Conservation (phyloP, 208 protist species). For the Crithidia sp. region DNA sequence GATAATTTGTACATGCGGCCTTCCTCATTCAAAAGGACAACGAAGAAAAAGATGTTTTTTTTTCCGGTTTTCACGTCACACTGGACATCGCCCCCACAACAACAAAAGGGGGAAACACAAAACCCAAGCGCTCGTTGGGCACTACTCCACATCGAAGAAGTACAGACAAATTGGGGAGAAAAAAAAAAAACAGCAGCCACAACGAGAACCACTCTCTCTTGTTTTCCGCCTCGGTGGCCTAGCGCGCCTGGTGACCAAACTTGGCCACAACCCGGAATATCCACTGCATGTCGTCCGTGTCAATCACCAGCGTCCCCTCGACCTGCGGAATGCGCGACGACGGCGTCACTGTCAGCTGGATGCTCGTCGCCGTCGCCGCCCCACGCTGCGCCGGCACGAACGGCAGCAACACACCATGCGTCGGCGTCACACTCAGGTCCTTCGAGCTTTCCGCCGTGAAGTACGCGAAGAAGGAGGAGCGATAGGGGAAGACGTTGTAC, state of each 20-base stretch:
- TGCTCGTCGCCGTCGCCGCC: constrained; percentile 36
- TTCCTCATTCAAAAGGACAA: no score
- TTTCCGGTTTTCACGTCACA: no score
- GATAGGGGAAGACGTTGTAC: constrained; percentile 88
- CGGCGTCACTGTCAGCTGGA: constrained; percentile 66
- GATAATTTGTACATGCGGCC: no score
- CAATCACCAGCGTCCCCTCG: constrained; percentile 85
- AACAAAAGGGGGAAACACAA: constrained; percentile 5
- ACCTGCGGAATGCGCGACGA: constrained; percentile 72
- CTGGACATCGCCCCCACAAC: neutral
- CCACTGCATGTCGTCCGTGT: constrained; percentile 95
- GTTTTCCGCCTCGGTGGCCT: neutral
- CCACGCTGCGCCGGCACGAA: constrained; percentile 64
- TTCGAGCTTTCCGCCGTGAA: constrained; percentile 87
- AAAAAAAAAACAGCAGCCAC: constrained; percentile 1
- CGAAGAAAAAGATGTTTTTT: no score
- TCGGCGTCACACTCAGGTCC: constrained; percentile 77
- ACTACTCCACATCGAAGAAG: neutral
- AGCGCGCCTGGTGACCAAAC: constrained; percentile 35
- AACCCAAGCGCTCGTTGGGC: neutral
- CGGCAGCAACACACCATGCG: constrained; percentile 78
- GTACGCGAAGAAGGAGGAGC: constrained; percentile 83
- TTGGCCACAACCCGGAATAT: constrained; percentile 84
- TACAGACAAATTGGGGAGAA: constrained; percentile 7
- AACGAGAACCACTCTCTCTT: no score